Conservation (phyloP, 495 filamentous ascomycete species). For the Aspergillus wentii region DNA sequence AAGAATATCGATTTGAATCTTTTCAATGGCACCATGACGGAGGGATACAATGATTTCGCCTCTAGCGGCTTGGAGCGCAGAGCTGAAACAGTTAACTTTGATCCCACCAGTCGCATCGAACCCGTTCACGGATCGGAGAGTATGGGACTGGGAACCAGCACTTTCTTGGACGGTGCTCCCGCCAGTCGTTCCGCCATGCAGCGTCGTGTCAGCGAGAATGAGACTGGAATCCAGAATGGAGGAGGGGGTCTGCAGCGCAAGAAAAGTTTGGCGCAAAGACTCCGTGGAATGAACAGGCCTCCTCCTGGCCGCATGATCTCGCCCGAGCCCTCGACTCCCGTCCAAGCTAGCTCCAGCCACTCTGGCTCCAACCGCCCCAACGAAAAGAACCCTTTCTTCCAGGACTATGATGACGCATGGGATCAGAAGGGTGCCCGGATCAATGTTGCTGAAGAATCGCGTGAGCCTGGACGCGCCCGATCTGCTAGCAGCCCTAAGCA, state of each 20-base stretch:
- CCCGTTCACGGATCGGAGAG: constrained; percentile 79
- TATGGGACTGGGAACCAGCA: constrained; percentile 85
- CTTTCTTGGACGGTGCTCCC: constrained; percentile 91
- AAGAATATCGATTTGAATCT: constrained; percentile 75
- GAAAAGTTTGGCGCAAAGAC: constrained; percentile 86
- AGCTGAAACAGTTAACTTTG: constrained; percentile 47
- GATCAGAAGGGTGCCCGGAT: constrained; percentile 64
- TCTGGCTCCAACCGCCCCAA: constrained; percentile 28
- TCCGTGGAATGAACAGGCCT: constrained; percentile 62
- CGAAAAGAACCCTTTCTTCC: constrained; percentile 83
- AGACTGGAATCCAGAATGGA: constrained; percentile 35
- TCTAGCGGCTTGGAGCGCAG: constrained; percentile 31
- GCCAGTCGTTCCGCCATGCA: constrained; percentile 81
- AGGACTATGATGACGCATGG: constrained; percentile 71
- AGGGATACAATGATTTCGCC: constrained; percentile 79
- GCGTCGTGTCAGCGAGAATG: constrained; percentile 63
- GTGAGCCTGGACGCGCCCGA: constrained; percentile 34
- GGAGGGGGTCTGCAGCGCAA: constrained; percentile 74
- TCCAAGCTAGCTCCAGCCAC: constrained; percentile 24
- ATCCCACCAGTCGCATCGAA: constrained; percentile 55
- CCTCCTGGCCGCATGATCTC: constrained; percentile 46
- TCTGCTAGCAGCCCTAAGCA: constrained; percentile 62
- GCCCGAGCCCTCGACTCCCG: constrained; percentile 45
- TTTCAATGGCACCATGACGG: constrained; percentile 76
- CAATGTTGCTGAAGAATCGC: constrained; percentile 45